Evolutionary conservation across 2,329 filamentous ascomycete species (phyloP).

Genomic region (Aspergillus ruber): DNA sequence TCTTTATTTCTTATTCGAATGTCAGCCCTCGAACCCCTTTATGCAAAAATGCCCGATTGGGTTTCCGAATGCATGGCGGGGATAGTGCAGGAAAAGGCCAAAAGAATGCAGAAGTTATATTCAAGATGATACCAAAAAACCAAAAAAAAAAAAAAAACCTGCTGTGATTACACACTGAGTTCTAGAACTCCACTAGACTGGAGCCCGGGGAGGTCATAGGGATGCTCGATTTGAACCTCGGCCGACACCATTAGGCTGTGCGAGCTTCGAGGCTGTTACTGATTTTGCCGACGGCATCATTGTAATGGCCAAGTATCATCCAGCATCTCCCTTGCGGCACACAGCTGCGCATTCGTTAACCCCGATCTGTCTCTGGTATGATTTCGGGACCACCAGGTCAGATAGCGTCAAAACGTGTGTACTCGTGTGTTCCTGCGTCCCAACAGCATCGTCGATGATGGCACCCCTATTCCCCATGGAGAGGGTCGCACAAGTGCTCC

Average conservation of each 20-base stretch:
- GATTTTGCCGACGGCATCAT: background rate
- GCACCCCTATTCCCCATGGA: no score
- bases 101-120: background rate
- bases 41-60: background rate
- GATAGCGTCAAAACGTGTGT: no score
- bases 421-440: no score
- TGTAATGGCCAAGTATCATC: background rate
- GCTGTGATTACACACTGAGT: background rate
- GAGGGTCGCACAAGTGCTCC: no score
- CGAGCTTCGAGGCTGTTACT: background rate
- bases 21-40: background rate
- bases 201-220: no score
- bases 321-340: no score
- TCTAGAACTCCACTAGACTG: background rate
- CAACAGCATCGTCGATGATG: no score
- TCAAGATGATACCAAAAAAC: background rate
- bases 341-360: no score
- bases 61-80: background rate
- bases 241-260: background rate
- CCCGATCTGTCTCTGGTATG: no score
- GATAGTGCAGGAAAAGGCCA: background rate
- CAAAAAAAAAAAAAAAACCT: background rate
- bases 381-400: no score
- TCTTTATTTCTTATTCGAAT: background rate
- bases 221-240: no score